These are phyloP conservation scores for Colletotrichum destructivum DNA, from an alignment of 2,329 filamentous ascomycete species.

Conservation along the genomic window DNA sequence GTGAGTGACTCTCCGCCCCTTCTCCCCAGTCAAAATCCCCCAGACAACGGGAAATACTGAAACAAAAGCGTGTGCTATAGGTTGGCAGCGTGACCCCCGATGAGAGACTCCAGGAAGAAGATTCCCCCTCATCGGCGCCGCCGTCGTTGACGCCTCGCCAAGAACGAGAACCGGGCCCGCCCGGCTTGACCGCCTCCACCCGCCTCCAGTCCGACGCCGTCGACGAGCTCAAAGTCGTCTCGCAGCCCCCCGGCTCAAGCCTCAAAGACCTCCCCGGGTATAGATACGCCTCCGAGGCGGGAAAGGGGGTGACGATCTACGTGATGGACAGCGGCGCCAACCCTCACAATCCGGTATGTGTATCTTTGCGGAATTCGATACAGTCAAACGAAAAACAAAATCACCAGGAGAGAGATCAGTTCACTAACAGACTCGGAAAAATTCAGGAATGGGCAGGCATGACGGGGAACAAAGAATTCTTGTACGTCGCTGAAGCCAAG, in stretches of 20 bases:
- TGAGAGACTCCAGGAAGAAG: background rate
- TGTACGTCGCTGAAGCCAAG: background rate
- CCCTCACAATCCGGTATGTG: background rate
- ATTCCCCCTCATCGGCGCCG: background rate
- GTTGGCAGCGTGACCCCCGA: constrained; percentile 1
- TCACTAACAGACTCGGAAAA: background rate
- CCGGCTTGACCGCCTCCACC: background rate
- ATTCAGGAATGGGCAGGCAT: constrained; percentile 24
- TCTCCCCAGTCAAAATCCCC: too few relatives aligned
- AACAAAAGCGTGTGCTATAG: background rate
- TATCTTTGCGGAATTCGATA: too few relatives aligned
- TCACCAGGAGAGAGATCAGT: background rate
- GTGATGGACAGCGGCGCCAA: constrained; percentile 19
- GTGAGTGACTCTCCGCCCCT: background rate
- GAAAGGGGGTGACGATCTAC: constrained; percentile 28
- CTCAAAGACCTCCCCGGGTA: constrained; percentile 18
- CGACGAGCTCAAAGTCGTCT: constrained; percentile 28
- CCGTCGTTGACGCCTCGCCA: background rate
- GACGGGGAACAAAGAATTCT: background rate
- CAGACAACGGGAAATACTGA: background rate
- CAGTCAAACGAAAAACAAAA: too few relatives aligned
- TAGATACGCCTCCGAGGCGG: constrained; percentile 19
- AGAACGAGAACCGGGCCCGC: background rate
- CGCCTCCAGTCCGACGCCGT: constrained; percentile 6
- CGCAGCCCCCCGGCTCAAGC: constrained; percentile 15